Evolutionary conservation across 129 eudicot species (phyloP), one percentile per base, ranked within the genome.

Genomic region (Gnaphalium uliginosum): DNA sequence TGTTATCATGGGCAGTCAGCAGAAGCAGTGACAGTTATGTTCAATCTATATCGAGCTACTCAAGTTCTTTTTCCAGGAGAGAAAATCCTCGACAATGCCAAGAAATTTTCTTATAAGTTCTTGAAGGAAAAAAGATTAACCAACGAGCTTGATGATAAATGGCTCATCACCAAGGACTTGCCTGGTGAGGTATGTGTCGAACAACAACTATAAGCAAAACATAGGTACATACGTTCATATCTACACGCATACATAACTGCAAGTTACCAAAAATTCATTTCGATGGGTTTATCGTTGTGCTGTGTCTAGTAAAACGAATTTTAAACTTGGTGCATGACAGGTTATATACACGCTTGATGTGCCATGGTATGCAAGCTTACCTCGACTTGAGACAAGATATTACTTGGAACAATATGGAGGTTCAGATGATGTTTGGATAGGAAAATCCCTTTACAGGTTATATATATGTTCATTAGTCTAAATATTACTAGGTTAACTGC

Each of bases 291-390:
- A 51, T 51, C 8, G 21, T 14, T 17, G 6, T 2, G 56, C 13
- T 8, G 29, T 21, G 24, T 21, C 2, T 18, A 18, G 19, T 50
- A 14, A 57, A 5, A n/a, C 7, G 63, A 21, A 6, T 57, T 57
- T 19, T 21, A 57, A 21, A 57, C 26, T 18, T 21, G 63, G 25
- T 58, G 62, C n/a, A 19, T 33, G 4, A 46, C 24, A 58, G 30
- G 30, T 58, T 58, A 21, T 18, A 1, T 58, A 58, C 26, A 13
- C 63, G 63, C 63, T 58, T 7, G 63, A 58, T 58, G 63, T 58
- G 63, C 63, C 63, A 58, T 58, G 63, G 63, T 58, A 58, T 19
- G 63, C 63, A 8, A 58, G 63, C 30, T 22, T 58, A 22, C 63
- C 63, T 58, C 63, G 63, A 58, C 63, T 58, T 5, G 63, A 58